A percentile compares a stretch with the other conserved stretches of the same genome.
phyloP scores from a whole-genome alignment of 768 basidiomycete species.

The Pleurotus djamor region DNA sequence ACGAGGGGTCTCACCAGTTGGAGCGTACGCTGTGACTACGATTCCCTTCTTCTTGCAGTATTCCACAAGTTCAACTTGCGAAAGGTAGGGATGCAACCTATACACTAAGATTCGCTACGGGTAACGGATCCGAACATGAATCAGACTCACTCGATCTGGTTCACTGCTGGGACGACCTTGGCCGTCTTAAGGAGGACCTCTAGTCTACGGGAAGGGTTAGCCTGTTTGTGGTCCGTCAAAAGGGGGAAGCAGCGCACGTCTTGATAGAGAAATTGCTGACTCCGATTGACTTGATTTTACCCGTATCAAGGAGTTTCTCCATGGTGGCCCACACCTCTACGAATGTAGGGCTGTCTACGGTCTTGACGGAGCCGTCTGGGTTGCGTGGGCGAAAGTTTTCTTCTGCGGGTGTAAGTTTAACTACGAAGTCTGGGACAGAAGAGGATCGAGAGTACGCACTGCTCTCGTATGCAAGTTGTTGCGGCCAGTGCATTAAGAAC shows the following conservation, averaged over 20 bases:
- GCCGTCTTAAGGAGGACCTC: conserved; percentile 36
- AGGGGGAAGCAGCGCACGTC: conserved; percentile 28
- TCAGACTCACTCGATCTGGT: conserved; percentile 41
- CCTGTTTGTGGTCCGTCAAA: background rate
- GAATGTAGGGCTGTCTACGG: conserved; percentile 26
- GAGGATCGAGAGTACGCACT: background rate
- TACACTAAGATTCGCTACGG: background rate
- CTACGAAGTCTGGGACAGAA: background rate
- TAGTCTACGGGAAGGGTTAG: conserved; percentile 21
- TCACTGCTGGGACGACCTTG: conserved; percentile 42
- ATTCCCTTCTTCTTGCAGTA: conserved; percentile 52
- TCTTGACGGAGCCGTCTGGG: conserved; percentile 30
- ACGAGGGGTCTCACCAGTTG: conserved; percentile 31
- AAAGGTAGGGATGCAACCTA: conserved; percentile 50
- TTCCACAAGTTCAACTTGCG: conserved; percentile 41
- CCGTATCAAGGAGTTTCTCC: conserved; percentile 44
- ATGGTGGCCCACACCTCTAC: conserved; percentile 48
- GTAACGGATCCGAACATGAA: background rate
- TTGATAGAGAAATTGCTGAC: conserved; percentile 63
- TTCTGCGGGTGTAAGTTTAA: conserved; percentile 5
- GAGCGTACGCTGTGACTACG: conserved; percentile 45
- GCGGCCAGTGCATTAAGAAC: conserved; percentile 55
- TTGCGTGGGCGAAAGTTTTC: conserved; percentile 18
- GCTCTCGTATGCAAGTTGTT: conserved; percentile 29
- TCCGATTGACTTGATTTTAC: conserved; percentile 49